phyloP scores from a whole-genome alignment of 140 eudicot genomes.

The Erigeron philadelphicus region DNA sequence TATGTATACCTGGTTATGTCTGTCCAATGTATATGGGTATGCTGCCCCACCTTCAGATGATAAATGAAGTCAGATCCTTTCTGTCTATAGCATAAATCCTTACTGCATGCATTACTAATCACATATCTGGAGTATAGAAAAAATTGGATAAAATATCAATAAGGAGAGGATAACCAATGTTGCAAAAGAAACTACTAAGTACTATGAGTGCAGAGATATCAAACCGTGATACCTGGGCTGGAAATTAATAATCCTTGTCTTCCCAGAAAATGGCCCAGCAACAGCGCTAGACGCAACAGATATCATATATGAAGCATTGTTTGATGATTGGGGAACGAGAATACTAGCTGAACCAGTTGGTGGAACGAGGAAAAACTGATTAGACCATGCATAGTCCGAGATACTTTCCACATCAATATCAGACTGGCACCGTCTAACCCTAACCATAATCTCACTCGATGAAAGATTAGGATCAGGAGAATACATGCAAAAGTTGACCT shows the following conservation, averaged over 20 bases:
- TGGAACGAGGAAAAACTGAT: conserved; percentile 73
- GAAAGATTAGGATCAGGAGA: conserved; percentile 71
- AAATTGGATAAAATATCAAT: conserved; percentile 8
- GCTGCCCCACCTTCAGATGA: conserved; percentile 50
- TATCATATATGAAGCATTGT: conserved; percentile 49
- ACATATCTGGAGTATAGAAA: conserved; percentile 59
- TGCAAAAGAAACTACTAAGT: background rate
- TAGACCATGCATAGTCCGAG: conserved; percentile 60
- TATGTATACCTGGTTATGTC: conserved; percentile 56
- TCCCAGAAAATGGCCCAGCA: conserved; percentile 71
- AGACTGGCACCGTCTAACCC: conserved; percentile 45
- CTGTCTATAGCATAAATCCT: conserved; percentile 74
- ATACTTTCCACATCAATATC: conserved; percentile 33
- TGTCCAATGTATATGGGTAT: conserved; percentile 76
- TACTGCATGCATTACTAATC: conserved; percentile 85
- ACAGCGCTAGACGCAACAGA: conserved; percentile 72
- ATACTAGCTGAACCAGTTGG: conserved; percentile 80
- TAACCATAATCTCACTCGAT: conserved; percentile 69
- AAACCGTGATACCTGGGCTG: conserved; percentile 66
- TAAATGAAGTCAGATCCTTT: conserved; percentile 68
- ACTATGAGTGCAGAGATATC: background rate
- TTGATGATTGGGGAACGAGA: conserved; percentile 67
- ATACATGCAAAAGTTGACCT: conserved; percentile 65
- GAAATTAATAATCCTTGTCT: conserved; percentile 80
- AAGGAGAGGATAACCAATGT: conserved; percentile 3